A percentile compares a stretch with the other conserved stretches of the same genome.
These are phyloP conservation scores for Trichoderma asperellum DNA, from an alignment of 2,329 filamentous ascomycete species.

Conservation along the genomic window DNA sequence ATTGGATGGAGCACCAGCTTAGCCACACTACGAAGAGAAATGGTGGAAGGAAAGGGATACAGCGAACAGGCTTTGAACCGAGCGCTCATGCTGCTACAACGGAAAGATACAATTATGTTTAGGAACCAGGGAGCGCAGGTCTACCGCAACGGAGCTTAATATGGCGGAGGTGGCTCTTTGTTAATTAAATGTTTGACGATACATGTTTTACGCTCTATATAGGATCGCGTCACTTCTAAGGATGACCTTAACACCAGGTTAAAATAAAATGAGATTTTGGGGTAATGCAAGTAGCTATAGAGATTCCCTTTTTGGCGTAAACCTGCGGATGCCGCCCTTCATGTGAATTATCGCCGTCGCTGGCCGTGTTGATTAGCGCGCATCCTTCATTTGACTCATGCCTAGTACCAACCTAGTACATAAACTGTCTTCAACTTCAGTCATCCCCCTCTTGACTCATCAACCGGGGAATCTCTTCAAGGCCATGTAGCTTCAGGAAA, in stretches of 20 bases:
- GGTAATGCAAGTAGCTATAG: not conserved
- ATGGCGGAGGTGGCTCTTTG: not conserved
- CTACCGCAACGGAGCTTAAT: slow-evolving; percentile 70
- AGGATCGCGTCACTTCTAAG: not conserved
- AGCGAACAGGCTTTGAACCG: slow-evolving; percentile 84
- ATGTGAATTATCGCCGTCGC: not conserved
- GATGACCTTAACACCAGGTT: not conserved
- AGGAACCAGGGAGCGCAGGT: slow-evolving; percentile 76
- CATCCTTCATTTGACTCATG: slow-evolving; percentile 23
- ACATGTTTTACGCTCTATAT: slow-evolving; percentile 4
- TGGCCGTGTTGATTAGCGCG: slow-evolving; percentile 11
- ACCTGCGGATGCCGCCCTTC: not conserved
- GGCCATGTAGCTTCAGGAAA: not conserved
- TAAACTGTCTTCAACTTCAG: not conserved
- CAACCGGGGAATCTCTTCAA: not conserved
- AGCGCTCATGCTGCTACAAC: slow-evolving; percentile 82
- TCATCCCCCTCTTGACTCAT: not conserved
- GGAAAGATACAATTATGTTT: slow-evolving; percentile 84
- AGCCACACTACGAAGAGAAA: slow-evolving; percentile 82
- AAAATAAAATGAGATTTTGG: not conserved
- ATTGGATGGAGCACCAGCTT: slow-evolving; percentile 96
- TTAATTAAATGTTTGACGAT: slow-evolving; percentile 1
- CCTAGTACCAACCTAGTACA: not conserved
- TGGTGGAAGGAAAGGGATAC: slow-evolving; percentile 90
- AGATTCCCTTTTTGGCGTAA: not conserved